Evolutionary conservation across 768 basidiomycete species (phyloP).

Genomic region (Dacryopinax primogenitus): DNA sequence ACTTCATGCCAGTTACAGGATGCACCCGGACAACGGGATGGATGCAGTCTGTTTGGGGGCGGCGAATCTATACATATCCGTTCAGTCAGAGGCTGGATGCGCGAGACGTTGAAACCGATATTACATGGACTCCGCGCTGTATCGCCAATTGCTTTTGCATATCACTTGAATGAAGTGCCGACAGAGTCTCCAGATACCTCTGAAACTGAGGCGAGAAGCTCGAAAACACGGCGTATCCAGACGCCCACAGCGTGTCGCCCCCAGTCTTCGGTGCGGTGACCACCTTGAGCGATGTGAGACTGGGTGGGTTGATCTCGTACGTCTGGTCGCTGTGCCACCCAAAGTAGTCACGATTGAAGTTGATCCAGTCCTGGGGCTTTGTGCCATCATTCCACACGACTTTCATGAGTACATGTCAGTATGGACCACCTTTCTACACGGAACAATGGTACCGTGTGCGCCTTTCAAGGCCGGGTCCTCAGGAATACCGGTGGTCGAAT

Average conservation of each 20-base stretch:
- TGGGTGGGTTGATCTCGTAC: slow-evolving; percentile 19
- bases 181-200: slow-evolving; percentile 21
- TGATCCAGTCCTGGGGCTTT: neutral
- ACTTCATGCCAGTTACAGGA: slow-evolving; percentile 29
- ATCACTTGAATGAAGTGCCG: slow-evolving; percentile 23
- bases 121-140: slow-evolving; percentile 10
- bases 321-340: slow-evolving; percentile 13
- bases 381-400: slow-evolving; percentile 6
- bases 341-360: neutral
- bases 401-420: neutral
- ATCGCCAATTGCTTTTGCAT: slow-evolving; percentile 23
- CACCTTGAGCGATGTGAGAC: slow-evolving; percentile 9
- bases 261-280: slow-evolving; percentile 15
- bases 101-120: neutral
- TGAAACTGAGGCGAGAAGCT: slow-evolving; percentile 22
- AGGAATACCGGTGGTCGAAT: slow-evolving; percentile 27
- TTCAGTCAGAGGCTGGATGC: neutral
- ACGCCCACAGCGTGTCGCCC: slow-evolving; percentile 21
- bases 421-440: neutral
- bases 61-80: slow-evolving; percentile 18
- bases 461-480: slow-evolving; percentile 20
- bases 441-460: slow-evolving; percentile 12
- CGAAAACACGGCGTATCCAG: slow-evolving; percentile 23
- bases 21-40: slow-evolving; percentile 31
- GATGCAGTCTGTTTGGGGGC: slow-evolving; percentile 25